Conservation (phyloP, 306 rosid species). For the Trifolium repens region DNA sequence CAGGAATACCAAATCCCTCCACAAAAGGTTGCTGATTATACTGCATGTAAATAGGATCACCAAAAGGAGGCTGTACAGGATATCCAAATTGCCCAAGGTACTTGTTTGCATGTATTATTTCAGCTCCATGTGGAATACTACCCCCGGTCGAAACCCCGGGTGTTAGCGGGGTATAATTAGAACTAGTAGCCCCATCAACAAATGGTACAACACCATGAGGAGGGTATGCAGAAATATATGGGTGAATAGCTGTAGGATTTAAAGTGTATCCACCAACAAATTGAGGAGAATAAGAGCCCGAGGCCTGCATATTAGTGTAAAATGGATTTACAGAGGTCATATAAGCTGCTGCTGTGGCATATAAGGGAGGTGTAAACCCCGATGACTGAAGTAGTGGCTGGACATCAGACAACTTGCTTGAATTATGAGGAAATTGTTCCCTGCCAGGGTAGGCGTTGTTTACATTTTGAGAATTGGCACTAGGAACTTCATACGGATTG, state of each 20-base stretch:
- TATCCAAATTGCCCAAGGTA: slow-evolving; percentile 54
- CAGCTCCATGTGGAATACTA: slow-evolving; percentile 56
- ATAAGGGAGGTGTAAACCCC: slow-evolving; percentile 65
- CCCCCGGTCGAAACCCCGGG: slow-evolving; percentile 54
- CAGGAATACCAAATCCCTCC: slow-evolving; percentile 55
- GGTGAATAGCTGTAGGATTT: slow-evolving; percentile 51
- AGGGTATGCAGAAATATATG: slow-evolving; percentile 56
- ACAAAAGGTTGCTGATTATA: slow-evolving; percentile 54
- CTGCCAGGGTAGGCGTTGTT: slow-evolving; percentile 40
- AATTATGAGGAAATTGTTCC: slow-evolving; percentile 52
- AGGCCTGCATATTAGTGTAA: slow-evolving; percentile 48
- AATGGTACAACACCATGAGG: slow-evolving; percentile 54
- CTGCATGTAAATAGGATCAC: slow-evolving; percentile 59
- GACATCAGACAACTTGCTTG: slow-evolving; percentile 55
- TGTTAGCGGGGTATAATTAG: slow-evolving; percentile 45
- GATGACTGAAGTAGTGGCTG: slow-evolving; percentile 68
- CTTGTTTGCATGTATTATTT: slow-evolving; percentile 52
- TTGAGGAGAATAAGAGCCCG: slow-evolving; percentile 49
- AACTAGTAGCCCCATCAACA: slow-evolving; percentile 58
- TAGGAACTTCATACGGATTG: slow-evolving; percentile 50
- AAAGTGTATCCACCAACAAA: slow-evolving; percentile 54
- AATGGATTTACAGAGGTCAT: slow-evolving; percentile 55
- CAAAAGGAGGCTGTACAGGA: slow-evolving; percentile 53
- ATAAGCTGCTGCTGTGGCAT: slow-evolving; percentile 62
- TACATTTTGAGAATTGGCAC: slow-evolving; percentile 52